Percentiles rank a stretch among this genome's conserved stretches.
phyloP scores from a whole-genome alignment of 129 eudicot genomes.

The Artemisia annua region DNA sequence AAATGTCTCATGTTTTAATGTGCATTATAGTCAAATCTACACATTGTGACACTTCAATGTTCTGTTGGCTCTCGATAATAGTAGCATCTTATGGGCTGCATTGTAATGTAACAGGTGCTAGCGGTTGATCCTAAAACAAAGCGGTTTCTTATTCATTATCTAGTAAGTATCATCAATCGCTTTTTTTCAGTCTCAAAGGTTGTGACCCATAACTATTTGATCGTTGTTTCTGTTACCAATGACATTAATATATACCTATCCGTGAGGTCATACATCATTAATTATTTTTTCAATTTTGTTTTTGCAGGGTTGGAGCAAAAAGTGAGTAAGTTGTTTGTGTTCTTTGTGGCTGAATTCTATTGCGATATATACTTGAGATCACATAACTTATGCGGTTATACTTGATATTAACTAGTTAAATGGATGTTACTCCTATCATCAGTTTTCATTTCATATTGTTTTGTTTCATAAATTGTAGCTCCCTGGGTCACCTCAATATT shows the following conservation, averaged over 20 bases:
- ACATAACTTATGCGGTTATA: background rate
- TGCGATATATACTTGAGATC: background rate
- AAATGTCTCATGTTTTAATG: background rate
- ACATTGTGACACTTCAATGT: background rate
- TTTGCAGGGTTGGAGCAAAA: conserved; percentile 88
- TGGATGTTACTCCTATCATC: too few species aligned
- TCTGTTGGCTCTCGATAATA: background rate
- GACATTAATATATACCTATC: background rate
- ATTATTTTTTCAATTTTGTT: conserved; percentile 13
- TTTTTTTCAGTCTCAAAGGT: background rate
- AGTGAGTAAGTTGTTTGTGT: conserved; percentile 43
- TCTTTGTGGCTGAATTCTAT: conserved; percentile 10
- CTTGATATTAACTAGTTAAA: background rate
- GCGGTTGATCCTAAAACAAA: conserved; percentile 44
- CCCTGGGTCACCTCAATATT: too few species aligned
- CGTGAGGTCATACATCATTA: conserved; percentile 3
- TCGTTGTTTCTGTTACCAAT: background rate
- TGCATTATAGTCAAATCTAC: conserved; percentile 3
- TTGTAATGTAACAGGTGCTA: conserved; percentile 50
- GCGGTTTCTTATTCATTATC: conserved; percentile 58
- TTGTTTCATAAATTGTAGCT: too few species aligned
- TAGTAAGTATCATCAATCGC: conserved; percentile 46
- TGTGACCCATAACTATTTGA: background rate
- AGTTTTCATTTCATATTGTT: too few species aligned
- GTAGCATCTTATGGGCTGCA: conserved; percentile 15